phyloP scores from a whole-genome alignment of 345 rosid genomes.

The Gossypium longicalyx region DNA sequence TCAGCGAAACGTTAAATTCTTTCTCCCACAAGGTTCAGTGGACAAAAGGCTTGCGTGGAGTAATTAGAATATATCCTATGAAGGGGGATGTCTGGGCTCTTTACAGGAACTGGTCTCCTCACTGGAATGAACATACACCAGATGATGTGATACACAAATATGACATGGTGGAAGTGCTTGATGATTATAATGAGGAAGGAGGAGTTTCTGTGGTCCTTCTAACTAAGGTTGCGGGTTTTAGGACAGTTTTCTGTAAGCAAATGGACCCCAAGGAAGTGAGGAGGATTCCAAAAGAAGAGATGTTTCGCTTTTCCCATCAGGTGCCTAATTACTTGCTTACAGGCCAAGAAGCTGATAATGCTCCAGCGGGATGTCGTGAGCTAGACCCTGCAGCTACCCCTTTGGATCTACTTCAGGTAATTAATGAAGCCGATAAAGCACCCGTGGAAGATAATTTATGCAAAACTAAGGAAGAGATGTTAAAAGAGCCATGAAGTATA shows the following conservation, averaged over 20 bases:
- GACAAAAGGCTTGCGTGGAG: constrained; percentile 63
- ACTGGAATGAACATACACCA: constrained; percentile 66
- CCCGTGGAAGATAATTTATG: constrained; percentile 14
- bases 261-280: constrained; percentile 36
- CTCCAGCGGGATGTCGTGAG: constrained; percentile 63
- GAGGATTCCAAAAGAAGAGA: constrained; percentile 62
- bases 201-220: constrained; percentile 57
- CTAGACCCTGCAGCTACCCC: constrained; percentile 94
- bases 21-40: constrained; percentile 84
- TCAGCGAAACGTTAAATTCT: constrained; percentile 48
- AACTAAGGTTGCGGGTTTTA: constrained; percentile 64
- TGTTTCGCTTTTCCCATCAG: constrained; percentile 89
- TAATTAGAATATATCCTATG: constrained; percentile 58
- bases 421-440: constrained; percentile 20
- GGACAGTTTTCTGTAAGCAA: constrained; percentile 54
- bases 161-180: constrained; percentile 89
- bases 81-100: constrained; percentile 92
- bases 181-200: constrained; percentile 55
- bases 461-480: constrained; percentile 12
- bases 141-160: constrained; percentile 66
- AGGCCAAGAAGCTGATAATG: constrained; percentile 64
- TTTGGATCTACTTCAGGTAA: constrained; percentile 49
- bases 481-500: constrained; percentile 13
- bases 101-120: constrained; percentile 78
- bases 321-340: constrained; percentile 75